Conservation (phyloP, 805 yeast species). For the Wilhelminamyces savonicus region DNA sequence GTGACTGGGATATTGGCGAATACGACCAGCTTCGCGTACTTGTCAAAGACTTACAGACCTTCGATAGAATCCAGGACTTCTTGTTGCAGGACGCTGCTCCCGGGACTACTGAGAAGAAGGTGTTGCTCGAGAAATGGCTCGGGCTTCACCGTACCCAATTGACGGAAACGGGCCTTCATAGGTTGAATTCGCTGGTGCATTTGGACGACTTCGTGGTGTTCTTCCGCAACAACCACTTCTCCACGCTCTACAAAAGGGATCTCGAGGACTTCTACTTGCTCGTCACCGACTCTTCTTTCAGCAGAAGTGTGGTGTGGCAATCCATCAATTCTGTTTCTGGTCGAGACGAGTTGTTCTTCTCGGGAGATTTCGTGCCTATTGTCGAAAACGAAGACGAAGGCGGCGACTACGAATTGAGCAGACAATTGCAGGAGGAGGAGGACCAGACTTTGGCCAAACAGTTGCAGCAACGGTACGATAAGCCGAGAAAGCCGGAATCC, state of each 20-base stretch:
- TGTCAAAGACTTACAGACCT: conserved; percentile 20
- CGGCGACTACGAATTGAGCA: conserved; percentile 30
- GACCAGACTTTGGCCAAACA: conserved; percentile 44
- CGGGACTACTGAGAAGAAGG: conserved; percentile 5
- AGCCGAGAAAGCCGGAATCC: conserved; percentile 3
- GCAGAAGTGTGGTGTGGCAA: conserved; percentile 68
- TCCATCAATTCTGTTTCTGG: conserved; percentile 64
- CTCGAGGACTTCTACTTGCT: conserved; percentile 51
- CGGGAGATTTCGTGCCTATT: conserved; percentile 56
- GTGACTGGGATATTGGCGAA: conserved; percentile 7
- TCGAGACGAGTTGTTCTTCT: conserved; percentile 58
- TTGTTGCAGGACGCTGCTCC: conserved; percentile 26
- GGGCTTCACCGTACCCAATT: conserved; percentile 67
- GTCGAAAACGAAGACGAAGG: conserved; percentile 18
- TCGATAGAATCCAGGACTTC: conserved; percentile 55
- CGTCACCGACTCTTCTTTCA: conserved; percentile 70
- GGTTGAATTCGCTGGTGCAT: conserved; percentile 37
- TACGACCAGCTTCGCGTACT: conserved; percentile 12
- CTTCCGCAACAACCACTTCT: conserved; percentile 87
- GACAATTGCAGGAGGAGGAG: conserved; percentile 51
- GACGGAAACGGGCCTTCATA: conserved; percentile 58
- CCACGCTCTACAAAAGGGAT: conserved; percentile 52
- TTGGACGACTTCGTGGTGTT: conserved; percentile 60
- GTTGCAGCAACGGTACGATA: conserved; percentile 31
- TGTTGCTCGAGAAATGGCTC: conserved; percentile 32